Evolutionary conservation across 2,329 filamentous ascomycete species (phyloP).

Genomic region (Cryphonectria japonica): DNA sequence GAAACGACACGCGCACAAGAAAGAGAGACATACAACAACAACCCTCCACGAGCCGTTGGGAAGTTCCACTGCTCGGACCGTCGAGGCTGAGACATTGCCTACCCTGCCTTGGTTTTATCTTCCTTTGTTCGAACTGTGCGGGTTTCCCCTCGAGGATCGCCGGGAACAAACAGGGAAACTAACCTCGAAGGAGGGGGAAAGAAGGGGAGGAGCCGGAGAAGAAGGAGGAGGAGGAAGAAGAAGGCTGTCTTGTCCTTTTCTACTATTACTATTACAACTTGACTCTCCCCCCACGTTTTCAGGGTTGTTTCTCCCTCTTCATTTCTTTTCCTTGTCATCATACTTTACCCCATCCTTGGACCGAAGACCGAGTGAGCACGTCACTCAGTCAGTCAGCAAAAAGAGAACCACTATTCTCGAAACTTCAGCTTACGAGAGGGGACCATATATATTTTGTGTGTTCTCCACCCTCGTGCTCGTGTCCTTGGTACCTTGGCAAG

Average conservation of each 20-base stretch:
- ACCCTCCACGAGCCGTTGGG: neutral
- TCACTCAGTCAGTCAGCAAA: neutral
- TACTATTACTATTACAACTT: neutral
- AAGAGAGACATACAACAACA: neutral
- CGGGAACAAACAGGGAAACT: neutral
- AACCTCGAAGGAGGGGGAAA: neutral
- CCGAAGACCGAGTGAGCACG: neutral
- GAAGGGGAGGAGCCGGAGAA: neutral
- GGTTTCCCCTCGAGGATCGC: neutral
- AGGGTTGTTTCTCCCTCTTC: too few species aligned
- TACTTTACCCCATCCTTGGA: neutral
- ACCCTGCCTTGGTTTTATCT: neutral
- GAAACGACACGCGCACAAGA: neutral
- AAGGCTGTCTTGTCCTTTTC: neutral
- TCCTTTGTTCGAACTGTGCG: neutral
- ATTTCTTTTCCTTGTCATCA: neutral
- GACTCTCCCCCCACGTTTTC: too few species aligned
- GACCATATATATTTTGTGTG: neutral
- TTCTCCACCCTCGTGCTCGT: neutral
- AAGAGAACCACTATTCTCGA: neutral
- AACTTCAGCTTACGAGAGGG: neutral
- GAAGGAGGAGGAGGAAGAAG: neutral
- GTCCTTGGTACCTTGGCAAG: neutral
- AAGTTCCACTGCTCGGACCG: conserved; percentile 1
- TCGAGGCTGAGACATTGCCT: neutral